Conservation (phyloP, 805 yeast species). For the Torulaspora maleeae region DNA sequence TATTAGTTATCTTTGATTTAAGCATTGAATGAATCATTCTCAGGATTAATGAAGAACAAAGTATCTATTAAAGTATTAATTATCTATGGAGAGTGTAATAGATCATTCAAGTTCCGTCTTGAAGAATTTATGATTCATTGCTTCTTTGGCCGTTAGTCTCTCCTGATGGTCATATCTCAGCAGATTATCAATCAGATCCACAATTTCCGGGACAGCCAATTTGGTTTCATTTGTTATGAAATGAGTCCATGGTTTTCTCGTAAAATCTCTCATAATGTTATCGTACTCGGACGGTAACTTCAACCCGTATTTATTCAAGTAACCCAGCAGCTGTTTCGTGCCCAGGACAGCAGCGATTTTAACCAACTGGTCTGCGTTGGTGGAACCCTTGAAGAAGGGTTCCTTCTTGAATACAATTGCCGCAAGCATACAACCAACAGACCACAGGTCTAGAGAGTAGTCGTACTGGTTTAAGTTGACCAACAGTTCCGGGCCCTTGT, state of each 20-base stretch:
- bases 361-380: constrained; percentile 87
- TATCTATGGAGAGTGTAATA: constrained; percentile 2
- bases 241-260: constrained; percentile 61
- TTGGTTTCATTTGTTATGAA: constrained; percentile 54
- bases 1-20: neutral
- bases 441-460: constrained; percentile 86
- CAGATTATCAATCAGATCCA: constrained; percentile 69
- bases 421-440: constrained; percentile 87
- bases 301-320: constrained; percentile 64
- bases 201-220: constrained; percentile 49
- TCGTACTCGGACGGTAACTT: constrained; percentile 74
- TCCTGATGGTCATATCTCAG: constrained; percentile 83
- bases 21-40: neutral
- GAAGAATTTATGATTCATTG: constrained; percentile 73
- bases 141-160: constrained; percentile 83
- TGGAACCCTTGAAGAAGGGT: constrained; percentile 88
- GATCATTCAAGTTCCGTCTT: constrained; percentile 29
- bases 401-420: constrained; percentile 84
- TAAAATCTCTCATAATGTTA: constrained; percentile 59
- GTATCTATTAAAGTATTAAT: constrained; percentile 4
- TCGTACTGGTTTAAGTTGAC: constrained; percentile 81
- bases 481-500: constrained; percentile 86
- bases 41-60: neutral
- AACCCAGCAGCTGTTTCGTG: constrained; percentile 64
- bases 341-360: constrained; percentile 87